Evolutionary conservation across 352 stramenopile species (phyloP).

Genomic region (Phytopythium montanum): DNA sequence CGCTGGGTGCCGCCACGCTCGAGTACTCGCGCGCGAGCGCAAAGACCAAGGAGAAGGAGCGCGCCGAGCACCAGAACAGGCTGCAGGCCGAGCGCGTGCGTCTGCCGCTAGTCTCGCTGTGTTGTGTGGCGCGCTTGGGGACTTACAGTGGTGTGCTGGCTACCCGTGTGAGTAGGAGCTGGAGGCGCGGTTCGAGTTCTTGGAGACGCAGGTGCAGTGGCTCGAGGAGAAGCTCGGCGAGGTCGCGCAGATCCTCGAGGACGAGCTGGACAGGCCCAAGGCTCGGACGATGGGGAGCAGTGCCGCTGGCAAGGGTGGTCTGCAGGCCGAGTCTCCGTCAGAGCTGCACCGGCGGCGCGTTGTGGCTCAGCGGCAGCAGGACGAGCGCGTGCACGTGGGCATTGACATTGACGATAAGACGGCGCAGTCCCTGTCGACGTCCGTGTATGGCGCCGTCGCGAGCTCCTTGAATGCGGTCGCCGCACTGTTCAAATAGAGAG

Average conservation of each 20-base stretch:
- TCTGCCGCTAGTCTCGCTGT: background rate
- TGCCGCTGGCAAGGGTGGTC: slow-evolving; percentile 5
- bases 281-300: slow-evolving; percentile 24
- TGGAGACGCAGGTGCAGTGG: slow-evolving; percentile 45
- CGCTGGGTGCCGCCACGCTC: slow-evolving; percentile 57
- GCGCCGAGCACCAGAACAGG: slow-evolving; percentile 44
- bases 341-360: background rate
- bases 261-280: slow-evolving; percentile 15
- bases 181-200: slow-evolving; percentile 44
- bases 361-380: slow-evolving; percentile 13
- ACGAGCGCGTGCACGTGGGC: slow-evolving; percentile 22
- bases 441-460: slow-evolving; percentile 14
- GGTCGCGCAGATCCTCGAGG: slow-evolving; percentile 33
- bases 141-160: background rate
- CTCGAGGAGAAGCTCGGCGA: slow-evolving; percentile 36
- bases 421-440: slow-evolving; percentile 17
- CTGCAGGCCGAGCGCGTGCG: slow-evolving; percentile 33
- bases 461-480: slow-evolving; percentile 26
- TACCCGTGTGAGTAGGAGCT: slow-evolving; percentile 17
- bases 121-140: background rate
- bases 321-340: slow-evolving; percentile 3
- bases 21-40: slow-evolving; percentile 70
- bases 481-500: slow-evolving; percentile 32
- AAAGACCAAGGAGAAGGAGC: slow-evolving; percentile 56
- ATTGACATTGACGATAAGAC: slow-evolving; percentile 27